Conservation (phyloP, 2,329 filamentous ascomycete species). For the Calycina herbarum region DNA sequence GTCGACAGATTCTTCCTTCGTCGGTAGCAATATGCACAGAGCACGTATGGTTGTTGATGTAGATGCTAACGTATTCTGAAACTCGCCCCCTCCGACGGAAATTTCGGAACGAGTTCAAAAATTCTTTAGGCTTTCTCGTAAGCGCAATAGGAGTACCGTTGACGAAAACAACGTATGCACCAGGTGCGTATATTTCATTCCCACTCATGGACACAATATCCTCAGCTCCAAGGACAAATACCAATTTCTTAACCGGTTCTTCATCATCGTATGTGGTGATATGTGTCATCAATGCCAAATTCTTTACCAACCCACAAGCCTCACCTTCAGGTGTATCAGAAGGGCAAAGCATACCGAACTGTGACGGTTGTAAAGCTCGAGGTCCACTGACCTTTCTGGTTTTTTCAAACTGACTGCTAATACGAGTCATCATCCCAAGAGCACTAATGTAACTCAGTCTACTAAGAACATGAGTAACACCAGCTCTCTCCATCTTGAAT, state of each 20-base stretch:
- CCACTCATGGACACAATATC: conserved; percentile 79
- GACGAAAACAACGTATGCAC: conserved; percentile 87
- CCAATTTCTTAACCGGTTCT: conserved; percentile 80
- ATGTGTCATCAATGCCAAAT: conserved; percentile 97
- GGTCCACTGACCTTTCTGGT: conserved; percentile 95
- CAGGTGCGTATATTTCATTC: conserved; percentile 80
- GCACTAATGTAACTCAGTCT: conserved; percentile 94
- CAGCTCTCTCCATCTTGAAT: conserved; percentile 97
- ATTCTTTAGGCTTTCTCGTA: conserved; percentile 82
- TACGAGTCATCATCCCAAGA: conserved; percentile 98
- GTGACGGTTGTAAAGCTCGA: conserved; percentile 91
- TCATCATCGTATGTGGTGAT: conserved; percentile 97
- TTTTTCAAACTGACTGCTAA: conserved; percentile 98
- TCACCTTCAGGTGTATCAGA: conserved; percentile 98
- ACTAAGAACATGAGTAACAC: conserved; percentile 94
- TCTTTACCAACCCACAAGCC: conserved; percentile 96
- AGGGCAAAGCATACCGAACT: conserved; percentile 97
- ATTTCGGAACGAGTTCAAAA: conserved; percentile 80
- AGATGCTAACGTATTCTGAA: conserved; percentile 94
- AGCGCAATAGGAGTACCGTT: conserved; percentile 93
- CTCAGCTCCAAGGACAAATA: conserved; percentile 83
- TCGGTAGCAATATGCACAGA: conserved; percentile 96
- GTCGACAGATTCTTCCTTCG: conserved; percentile 93
- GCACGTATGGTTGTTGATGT: conserved; percentile 89
- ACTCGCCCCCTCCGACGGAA: conserved; percentile 88